Evolutionary conservation across 495 filamentous ascomycete species (phyloP).

Genomic region (Aspergillus ostianus): DNA sequence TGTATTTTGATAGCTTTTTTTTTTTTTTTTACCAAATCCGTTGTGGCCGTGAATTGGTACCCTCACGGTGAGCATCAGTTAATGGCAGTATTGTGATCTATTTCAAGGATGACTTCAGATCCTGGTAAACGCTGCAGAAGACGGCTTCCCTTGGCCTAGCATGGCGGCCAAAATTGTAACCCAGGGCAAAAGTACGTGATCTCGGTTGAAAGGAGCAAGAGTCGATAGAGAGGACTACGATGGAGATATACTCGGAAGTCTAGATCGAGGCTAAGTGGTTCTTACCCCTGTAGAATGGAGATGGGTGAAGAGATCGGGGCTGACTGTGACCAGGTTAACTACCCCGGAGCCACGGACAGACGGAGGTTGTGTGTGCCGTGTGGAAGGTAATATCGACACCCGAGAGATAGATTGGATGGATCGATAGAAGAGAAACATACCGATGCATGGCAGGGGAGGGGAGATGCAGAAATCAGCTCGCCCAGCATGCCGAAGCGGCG

Average conservation of each 20-base stretch:
- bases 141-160: background rate
- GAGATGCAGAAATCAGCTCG: background rate
- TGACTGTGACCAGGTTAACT: background rate
- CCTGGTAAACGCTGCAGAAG: background rate
- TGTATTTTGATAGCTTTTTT: slow-evolving; percentile 28
- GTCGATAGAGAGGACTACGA: background rate
- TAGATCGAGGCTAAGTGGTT: background rate
- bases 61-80: slow-evolving; percentile 17
- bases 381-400: background rate
- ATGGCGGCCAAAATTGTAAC: background rate
- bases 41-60: slow-evolving; percentile 2
- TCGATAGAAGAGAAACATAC: background rate
- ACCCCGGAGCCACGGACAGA: background rate
- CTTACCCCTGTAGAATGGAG: background rate
- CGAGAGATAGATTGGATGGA: background rate
- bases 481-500: background rate
- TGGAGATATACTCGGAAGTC: background rate
- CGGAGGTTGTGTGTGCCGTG: background rate
- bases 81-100: slow-evolving; percentile 15
- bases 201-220: background rate
- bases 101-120: background rate
- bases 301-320: background rate
- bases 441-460: background rate
- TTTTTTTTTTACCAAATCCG: slow-evolving; percentile 14
- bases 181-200: background rate